A percentile compares a stretch with the other conserved stretches of the same genome.
Evolutionary conservation across 768 basidiomycete species (phyloP).

Genomic region (Psilocybe subaeruginosa): DNA sequence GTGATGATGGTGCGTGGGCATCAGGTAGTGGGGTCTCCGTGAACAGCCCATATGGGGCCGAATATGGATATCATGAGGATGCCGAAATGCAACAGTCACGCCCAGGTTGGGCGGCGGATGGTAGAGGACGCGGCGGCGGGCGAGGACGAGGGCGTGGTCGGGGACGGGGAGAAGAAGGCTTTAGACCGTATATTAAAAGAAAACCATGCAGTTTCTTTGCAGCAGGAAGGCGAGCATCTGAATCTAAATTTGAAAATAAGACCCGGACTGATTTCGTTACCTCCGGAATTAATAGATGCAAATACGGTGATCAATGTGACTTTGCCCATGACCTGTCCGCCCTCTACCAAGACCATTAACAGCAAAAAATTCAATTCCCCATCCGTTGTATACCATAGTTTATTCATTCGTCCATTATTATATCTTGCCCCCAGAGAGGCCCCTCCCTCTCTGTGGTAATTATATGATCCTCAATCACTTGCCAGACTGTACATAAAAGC

Average conservation of each 20-base stretch:
- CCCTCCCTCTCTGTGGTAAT: conserved; percentile 4
- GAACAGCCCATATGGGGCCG: conserved; percentile 42
- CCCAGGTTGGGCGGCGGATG: conserved; percentile 43
- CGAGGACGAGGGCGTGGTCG: conserved; percentile 56
- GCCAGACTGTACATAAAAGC: not conserved
- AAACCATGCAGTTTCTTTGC: conserved; percentile 90
- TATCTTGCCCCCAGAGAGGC: not conserved
- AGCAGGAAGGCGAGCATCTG: conserved; percentile 86
- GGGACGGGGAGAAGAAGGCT: conserved; percentile 55
- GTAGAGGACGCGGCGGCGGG: conserved; percentile 57
- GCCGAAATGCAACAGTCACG: conserved; percentile 37
- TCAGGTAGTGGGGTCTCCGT: conserved; percentile 15
- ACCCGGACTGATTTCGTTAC: conserved; percentile 40
- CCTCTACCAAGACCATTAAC: conserved; percentile 8
- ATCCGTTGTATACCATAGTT: conserved; percentile 26
- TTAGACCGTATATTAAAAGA: conserved; percentile 78
- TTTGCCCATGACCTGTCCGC: conserved; percentile 65
- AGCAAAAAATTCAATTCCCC: not conserved
- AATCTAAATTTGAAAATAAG: conserved; percentile 43
- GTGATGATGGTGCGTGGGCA: conserved; percentile 36
- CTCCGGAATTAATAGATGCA: conserved; percentile 74
- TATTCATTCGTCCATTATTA: conserved; percentile 10
- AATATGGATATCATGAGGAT: conserved; percentile 49
- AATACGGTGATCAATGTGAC: conserved; percentile 87
- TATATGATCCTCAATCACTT: conserved; percentile 12